Evolutionary conservation across 768 basidiomycete genomes (phyloP), one percentile per base, ranked within the genome.

Genomic region (Amanita fuliginea): DNA sequence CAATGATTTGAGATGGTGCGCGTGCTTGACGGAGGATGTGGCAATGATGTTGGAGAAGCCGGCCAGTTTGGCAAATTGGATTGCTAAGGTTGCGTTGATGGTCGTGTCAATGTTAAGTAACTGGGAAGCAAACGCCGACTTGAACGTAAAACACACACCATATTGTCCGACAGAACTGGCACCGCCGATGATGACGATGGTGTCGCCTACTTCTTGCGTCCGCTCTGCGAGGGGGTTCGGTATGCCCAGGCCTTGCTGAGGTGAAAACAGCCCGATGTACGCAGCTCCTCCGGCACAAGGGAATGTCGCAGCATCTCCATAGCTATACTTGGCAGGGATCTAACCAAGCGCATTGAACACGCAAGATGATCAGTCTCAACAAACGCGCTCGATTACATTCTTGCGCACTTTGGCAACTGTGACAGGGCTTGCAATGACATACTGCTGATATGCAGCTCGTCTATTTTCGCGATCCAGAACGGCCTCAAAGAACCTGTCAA

Each of bases 11-110:
- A 74, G 61, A 13, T 53, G 53, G 0, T 51, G 41, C 24, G 55
- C 46, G 32, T 70, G 63, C 14, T 55, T 53, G 8, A 42, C 51
- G 14, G 65, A 67, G 2, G 67, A 57, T 1, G 62, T 71, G 26
- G 64, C 55, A 16, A 75, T 70, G 49, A 74, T 70, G 11, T 68
- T 69, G n/a, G 63, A 60, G 57, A 73, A 71, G 2, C 72, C 67
- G 2, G 66, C 64, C 33, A 64, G 33, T 42, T 55, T 62, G 18
- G 67, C 67, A 10, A 70, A 61, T 52, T 70, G 67, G 50, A 67
- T 62, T 11, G 47, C 71, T 69, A 39, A n/a, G n/a, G n/a, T n/a
- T n/a, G n/a, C n/a, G 5, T 26, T 60, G 47, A 65, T 65, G 4
- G 61, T 63, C 3, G 19, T 37, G 16, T 3, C 16, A 19, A 39